Evolutionary conservation across 495 filamentous ascomycete genomes (phyloP).

Genomic region (Cetradonia linearis): DNA sequence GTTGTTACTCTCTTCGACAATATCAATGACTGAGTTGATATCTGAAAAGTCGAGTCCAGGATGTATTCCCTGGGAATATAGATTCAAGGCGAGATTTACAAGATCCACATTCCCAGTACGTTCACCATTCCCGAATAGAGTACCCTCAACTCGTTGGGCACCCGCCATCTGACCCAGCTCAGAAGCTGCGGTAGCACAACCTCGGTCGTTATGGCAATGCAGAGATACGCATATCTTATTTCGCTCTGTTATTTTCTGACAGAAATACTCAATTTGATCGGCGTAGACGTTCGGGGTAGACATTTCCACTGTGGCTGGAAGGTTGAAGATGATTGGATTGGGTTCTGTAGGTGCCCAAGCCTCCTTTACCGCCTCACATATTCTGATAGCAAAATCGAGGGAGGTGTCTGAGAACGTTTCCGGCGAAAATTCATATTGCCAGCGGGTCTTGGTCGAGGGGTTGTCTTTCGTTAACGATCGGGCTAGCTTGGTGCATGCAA

Average conservation of each 20-base stretch:
- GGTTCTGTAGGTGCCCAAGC: constrained; percentile 80
- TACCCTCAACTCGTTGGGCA: constrained; percentile 88
- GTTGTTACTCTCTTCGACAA: constrained; percentile 88
- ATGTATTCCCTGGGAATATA: constrained; percentile 90
- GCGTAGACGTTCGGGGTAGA: constrained; percentile 92
- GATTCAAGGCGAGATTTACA: constrained; percentile 87
- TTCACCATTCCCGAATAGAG: constrained; percentile 92
- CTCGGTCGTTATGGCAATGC: constrained; percentile 91
- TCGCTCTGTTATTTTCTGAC: constrained; percentile 64
- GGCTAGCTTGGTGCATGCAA: constrained; percentile 76
- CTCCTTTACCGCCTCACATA: constrained; percentile 93
- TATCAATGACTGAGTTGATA: constrained; percentile 74
- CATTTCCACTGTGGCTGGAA: constrained; percentile 95
- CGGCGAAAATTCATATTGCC: constrained; percentile 92
- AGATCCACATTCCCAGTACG: constrained; percentile 94
- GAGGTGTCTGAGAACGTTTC: constrained; percentile 93
- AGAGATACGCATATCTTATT: constrained; percentile 74
- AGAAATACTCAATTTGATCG: constrained; percentile 96
- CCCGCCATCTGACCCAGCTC: constrained; percentile 97
- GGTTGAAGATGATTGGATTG: constrained; percentile 91
- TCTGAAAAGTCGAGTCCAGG: constrained; percentile 89
- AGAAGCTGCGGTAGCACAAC: constrained; percentile 78
- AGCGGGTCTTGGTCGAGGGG: constrained; percentile 62
- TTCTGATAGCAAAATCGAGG: constrained; percentile 68
- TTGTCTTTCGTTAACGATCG: constrained; percentile 93